Evolutionary conservation across 495 filamentous ascomycete species (phyloP), one percentile per base, ranked within the genome.

Genomic region (Talaromyces ruber): DNA sequence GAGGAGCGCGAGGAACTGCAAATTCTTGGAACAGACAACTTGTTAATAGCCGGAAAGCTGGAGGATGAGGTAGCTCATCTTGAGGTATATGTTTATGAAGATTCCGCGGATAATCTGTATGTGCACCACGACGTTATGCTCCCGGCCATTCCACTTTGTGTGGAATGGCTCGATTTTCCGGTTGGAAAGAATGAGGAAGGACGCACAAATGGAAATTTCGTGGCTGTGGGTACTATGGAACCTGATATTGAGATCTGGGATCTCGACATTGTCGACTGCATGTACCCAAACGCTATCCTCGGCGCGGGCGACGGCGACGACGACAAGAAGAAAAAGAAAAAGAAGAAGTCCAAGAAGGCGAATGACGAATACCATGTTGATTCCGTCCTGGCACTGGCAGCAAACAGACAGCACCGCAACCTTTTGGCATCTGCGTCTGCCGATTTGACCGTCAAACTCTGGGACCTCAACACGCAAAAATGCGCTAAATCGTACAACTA

Each of bases 121-220:
- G 93, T 98, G 9, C 94, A 99, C 77, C 95, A 99, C 79, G 94
- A 99, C 70, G 96, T 99, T 67, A 97, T 99, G 94, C 85, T 99
- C 45, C 94, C 94, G 18, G 93, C 93, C 30, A 96, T 98, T 73
- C 94, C 94, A 2, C 84, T 99, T 14, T 93, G 90, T 70, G 80
- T 97, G 37, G 94, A 99, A 76, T 99, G 94, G 94, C 76, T 99
- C 21, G 88, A 96, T 71, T 76, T 95, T 32, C 86, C 92, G 47
- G 91, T 96, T 32, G 87, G 89, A 54, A 90, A 91, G 68, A 69
- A 77, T 24, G 70, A 71, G 21, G 81, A 83, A 63, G 76, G 77
- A 16, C 84, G 83, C 59, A 77, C 71, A 24, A 71, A 68, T 47
- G 93, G 85, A 6, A 99, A 96, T 76, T 96, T 93, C 64, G 91